Base-by-base conservation (phyloP, 306 rosid species). In the Fagus crenata region DNA sequence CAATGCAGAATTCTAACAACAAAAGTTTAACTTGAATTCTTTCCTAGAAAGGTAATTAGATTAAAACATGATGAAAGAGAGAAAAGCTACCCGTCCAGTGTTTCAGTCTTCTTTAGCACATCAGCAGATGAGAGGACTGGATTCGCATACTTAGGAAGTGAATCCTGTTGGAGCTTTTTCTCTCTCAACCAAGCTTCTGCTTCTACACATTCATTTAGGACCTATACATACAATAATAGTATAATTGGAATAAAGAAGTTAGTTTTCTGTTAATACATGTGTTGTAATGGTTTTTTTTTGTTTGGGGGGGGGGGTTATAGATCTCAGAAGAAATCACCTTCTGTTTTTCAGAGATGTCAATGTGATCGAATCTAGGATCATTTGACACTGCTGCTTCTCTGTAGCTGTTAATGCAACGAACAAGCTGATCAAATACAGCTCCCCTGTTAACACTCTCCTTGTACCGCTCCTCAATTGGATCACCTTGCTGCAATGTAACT, bases 181-280 rank as follows among this genome's bases (percentile, higher is more conserved):
- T 88, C 97, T 85, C 89, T 86, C 32, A 95, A 79, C 99, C 99
- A 92, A 61, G 88, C 87, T 79, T 95, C 99, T 31, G 99, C 97
- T 67, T 88, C 97, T 4, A 71, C 93, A 75, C 99, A 95, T 78
- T 92, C 96, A 4, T 59, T 90, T 49, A 92, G 4, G 69, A 95
- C 97, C 99, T 95, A 55, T 43, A 46, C 55, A 59, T 22, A 3
- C 11, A 43, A 59, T 37, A 2, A 2, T 3, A 65, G 6, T 22
- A 39, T n/a, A 39, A n/a, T 39, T 67, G 8, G 14, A 46, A 46
- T 46, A 15, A 14, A 7, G 46, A 17, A 37, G 49, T 39, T 9
- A 17, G 49, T 37, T 46, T 46, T 46, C 51, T 46, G 51, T 46
- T 46, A 46, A 46, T 2, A 46, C 14, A 0, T 65, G 3, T 6